Percentiles rank a stretch among this genome's conserved stretches.
These are phyloP conservation scores for Pseudogymnoascus sp. DNA, from an alignment of 2,329 filamentous ascomycete species.

Conservation along the genomic window DNA sequence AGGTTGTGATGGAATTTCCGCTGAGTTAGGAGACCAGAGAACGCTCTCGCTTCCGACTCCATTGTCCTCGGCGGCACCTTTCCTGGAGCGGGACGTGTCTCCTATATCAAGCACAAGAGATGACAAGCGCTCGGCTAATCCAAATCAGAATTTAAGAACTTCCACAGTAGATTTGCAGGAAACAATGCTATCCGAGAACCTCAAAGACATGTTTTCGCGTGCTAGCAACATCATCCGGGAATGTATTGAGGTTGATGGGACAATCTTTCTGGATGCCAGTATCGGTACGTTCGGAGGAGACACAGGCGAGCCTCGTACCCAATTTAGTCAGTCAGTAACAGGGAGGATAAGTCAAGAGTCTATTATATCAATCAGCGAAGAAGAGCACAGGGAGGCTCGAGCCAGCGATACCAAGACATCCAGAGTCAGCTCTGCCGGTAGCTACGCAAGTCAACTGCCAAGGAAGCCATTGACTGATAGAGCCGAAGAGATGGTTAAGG, in stretches of 20 bases:
- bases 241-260: constrained; percentile 28
- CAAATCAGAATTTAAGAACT: no score
- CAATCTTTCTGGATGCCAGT: constrained; percentile 28
- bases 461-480: constrained; percentile 15
- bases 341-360: constrained; percentile 3
- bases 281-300: constrained; percentile 22
- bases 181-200: no score
- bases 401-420: constrained; percentile 13
- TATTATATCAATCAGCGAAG: constrained; percentile 17
- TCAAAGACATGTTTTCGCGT: constrained; percentile 25
- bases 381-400: constrained; percentile 19
- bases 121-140: no score
- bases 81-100: no score
- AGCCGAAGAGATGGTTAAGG: no score
- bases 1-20: no score
- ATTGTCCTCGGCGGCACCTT: no score
- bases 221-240: constrained; percentile 28
- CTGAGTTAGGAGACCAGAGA: no score
- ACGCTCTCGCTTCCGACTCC: no score
- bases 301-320: constrained; percentile 2
- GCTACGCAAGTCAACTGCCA: constrained; percentile 15
- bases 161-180: no score
- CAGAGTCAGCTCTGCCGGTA: not conserved
- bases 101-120: no score
- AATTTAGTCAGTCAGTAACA: no score